Percentiles rank a stretch among this genome's conserved stretches.
phyloP scores from a whole-genome alignment of 2,329 filamentous ascomycete species.

The Hypoxylon sp. region DNA sequence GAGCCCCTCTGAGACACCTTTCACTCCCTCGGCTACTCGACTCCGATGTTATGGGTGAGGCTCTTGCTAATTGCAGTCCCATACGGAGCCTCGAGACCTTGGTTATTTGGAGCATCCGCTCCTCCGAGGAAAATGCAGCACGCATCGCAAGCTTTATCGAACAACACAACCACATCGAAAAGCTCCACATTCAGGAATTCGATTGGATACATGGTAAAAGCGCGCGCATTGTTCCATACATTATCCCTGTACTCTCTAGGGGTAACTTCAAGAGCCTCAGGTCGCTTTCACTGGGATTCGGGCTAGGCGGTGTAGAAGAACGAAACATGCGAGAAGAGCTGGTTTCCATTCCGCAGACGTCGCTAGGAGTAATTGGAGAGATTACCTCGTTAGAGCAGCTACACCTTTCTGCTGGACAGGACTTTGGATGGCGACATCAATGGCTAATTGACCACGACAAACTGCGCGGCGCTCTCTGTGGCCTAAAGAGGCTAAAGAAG shows the following conservation, averaged over 20 bases:
- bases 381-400: slow-evolving; percentile 4
- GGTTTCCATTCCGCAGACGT: background rate
- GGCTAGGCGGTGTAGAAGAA: background rate
- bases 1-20: slow-evolving; percentile 18
- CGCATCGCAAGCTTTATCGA: background rate
- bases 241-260: slow-evolving; percentile 18
- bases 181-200: background rate
- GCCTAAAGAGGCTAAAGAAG: background rate
- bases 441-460: slow-evolving; percentile 5
- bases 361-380: background rate
- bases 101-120: background rate
- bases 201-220: background rate
- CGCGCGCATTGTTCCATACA: slow-evolving; percentile 1
- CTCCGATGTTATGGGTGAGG: background rate
- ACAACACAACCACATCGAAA: background rate
- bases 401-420: background rate
- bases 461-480: background rate
- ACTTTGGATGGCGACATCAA: background rate
- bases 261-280: slow-evolving; percentile 10
- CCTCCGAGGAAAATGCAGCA: background rate
- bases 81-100: slow-evolving; percentile 1
- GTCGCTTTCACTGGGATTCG: slow-evolving; percentile 23
- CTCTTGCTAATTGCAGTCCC: background rate
- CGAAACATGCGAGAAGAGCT: background rate
- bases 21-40: background rate